These are phyloP conservation scores for Platanthera zijinensis DNA, from an alignment of 106 monocot genomes.

Conservation along the genomic window DNA sequence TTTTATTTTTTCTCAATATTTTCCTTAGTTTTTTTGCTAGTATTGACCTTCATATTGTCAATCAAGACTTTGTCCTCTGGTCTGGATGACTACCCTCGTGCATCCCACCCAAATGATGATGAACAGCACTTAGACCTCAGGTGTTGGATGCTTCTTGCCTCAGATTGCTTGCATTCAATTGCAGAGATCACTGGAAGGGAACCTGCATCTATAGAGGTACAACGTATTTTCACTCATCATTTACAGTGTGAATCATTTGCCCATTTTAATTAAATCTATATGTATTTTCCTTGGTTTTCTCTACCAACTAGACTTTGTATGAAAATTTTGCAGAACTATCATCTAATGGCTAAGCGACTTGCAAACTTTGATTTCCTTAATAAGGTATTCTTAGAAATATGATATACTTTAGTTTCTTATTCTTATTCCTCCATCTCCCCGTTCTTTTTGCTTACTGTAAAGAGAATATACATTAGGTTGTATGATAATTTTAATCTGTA, in stretches of 20 bases:
- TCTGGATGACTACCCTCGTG: constrained; percentile 95
- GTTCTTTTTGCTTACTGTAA: background rate
- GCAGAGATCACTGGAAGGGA: constrained; percentile 30
- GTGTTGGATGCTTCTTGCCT: constrained; percentile 97
- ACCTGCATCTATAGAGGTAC: constrained; percentile 43
- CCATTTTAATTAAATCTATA: background rate
- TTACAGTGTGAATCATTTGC: background rate
- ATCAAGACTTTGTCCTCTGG: constrained; percentile 79
- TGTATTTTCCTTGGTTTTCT: background rate
- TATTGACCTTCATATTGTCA: background rate
- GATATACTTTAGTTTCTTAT: background rate
- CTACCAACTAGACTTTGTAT: background rate
- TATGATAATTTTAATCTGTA: background rate
- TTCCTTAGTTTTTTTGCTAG: background rate
- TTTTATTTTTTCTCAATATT: background rate
- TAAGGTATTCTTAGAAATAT: constrained; percentile 37
- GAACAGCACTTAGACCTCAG: constrained; percentile 89
- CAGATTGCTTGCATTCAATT: constrained; percentile 81
- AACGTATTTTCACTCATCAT: background rate
- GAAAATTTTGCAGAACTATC: constrained; percentile 45
- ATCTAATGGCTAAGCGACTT: constrained; percentile 48
- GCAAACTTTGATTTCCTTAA: constrained; percentile 74
- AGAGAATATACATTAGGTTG: background rate
- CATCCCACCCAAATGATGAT: constrained; percentile 88
- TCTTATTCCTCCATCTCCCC: background rate